Evolutionary conservation across 2,329 filamentous ascomycete species (phyloP), one percentile per base, ranked within the genome.

Genomic region (Nemania diffusa): DNA sequence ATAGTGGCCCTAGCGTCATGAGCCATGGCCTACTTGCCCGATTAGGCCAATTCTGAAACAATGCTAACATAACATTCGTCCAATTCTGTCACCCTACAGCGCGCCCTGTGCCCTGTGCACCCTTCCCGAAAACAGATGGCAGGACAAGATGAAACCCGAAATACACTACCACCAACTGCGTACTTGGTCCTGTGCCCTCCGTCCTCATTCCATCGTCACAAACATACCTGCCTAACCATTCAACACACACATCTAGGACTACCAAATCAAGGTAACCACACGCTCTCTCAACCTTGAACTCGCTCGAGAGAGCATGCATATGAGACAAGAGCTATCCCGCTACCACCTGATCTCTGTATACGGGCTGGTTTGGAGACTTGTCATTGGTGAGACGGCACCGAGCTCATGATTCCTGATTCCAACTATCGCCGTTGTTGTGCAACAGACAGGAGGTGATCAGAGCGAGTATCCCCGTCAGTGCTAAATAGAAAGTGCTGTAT

Each of bases 21-120:
- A 57, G 61, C 55, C 52, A 46, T 57, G 57, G 51, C 22, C 26
- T 57, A 65, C 61, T 68, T 68, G 44, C 65, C 65, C 7, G 59
- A 69, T 66, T 55, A 9, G 58, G 58, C 56, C 32, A 57, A 57
- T 60, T 63, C 67, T 69, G 67, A 69, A 69, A 69, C 67, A 61
- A 66, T 57, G 55, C 67, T 63, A 69, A 63, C 67, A 60, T 63
- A 13, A 44, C 62, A 68, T 68, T 68, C 57, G 65, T 57, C 61
- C 65, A 61, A 44, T 68, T 64, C 65, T 57, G 61, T 61, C 44
- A 64, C 52, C 60, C 60, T 46, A 22, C 56, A 37, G 11, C 34
- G 22, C 37, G n/a, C n/a, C n/a, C n/a, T n/a, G n/a, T n/a, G 17
- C 50, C 50, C 27, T 51, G 37, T 50, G 26, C 53, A 29, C 29